Base-by-base conservation (phyloP, 441 rosid species). In the Jatropha podagrica region DNA sequence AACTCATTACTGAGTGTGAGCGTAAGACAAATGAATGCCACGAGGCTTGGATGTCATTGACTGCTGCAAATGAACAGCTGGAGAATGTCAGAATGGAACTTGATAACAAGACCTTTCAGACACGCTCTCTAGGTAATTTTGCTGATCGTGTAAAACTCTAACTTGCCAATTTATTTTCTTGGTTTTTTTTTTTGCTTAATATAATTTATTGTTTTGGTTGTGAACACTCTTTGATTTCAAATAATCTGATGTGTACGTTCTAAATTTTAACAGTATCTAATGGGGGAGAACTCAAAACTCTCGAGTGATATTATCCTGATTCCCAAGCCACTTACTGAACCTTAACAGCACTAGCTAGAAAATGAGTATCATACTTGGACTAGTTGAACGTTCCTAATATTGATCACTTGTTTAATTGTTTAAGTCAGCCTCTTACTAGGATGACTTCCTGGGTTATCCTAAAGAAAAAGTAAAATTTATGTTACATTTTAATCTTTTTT, bases 41-140 rank as follows among this genome's bases (percentile, higher is more conserved):
- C 74, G 94, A 94, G 82, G 97, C 98, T 10, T 94, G 98, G 98
- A 94, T 90, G 97, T 92, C 96, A 68, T 79, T 94, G 73, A 83
- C 93, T 77, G 83, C 92, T 46, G 88, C 95, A 71, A 91, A 87
- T 85, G 95, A 91, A 85, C 88, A 85, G 82, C 85, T 94, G 85
- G 92, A 86, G 88, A 89, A 87, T 83, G 90, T 91, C 77, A 83
- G 85, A 81, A 92, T 92, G 95, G 98, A 92, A 71, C 97, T 94
- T 18, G 94, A 92, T 81, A 88, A 81, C 81, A 91, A 86, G 84
- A 88, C 84, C 82, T 92, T 75, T 41, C 85, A 86, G 81, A 81
- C 90, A 64, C 84, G 88, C 75, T 86, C 90, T 68, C 85, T 94
- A 82, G 97, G 98, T 94, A 89, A 82, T 68, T 73, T 44, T 42